Conservation (phyloP, 129 eudicot species). For the Flaveria linearis region DNA sequence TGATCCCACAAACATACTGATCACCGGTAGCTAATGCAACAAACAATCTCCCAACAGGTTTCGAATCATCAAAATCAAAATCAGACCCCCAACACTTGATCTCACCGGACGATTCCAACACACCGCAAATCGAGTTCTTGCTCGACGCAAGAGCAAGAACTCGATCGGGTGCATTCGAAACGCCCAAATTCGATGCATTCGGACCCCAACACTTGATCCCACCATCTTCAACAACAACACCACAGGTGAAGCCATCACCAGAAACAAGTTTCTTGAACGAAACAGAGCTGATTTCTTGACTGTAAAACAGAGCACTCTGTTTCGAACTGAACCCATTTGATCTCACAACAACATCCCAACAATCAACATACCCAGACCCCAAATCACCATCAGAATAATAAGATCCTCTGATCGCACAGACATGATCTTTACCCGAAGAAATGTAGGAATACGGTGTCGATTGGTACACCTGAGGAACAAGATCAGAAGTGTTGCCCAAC, state of each 20-base stretch:
- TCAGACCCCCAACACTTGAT: slow-evolving; percentile 76
- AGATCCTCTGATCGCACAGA: slow-evolving; percentile 80
- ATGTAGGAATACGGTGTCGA: slow-evolving; percentile 57
- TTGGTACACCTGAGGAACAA: slow-evolving; percentile 56
- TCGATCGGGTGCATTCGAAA: slow-evolving; percentile 38
- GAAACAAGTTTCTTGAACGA: slow-evolving; percentile 64
- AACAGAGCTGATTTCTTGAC: slow-evolving; percentile 45
- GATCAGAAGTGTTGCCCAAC: slow-evolving; percentile 44
- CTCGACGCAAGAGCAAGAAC: slow-evolving; percentile 58
- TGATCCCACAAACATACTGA: slow-evolving; percentile 79
- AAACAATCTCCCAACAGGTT: slow-evolving; percentile 51
- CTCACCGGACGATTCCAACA: slow-evolving; percentile 60
- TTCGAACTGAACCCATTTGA: slow-evolving; percentile 41
- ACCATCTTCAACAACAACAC: slow-evolving; percentile 49
- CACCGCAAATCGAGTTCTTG: slow-evolving; percentile 55
- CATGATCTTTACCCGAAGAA: slow-evolving; percentile 82
- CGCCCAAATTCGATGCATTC: slow-evolving; percentile 46
- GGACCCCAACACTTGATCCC: slow-evolving; percentile 95
- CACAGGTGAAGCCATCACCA: slow-evolving; percentile 91
- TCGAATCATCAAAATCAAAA: slow-evolving; percentile 12
- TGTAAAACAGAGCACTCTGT: slow-evolving; percentile 58
- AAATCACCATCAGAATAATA: slow-evolving; percentile 59
- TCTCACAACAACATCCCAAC: slow-evolving; percentile 72
- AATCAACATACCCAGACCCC: slow-evolving; percentile 58
- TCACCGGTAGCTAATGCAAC: slow-evolving; percentile 70